phyloP scores from a whole-genome alignment of 1,139 yeast species.

The Zygosaccharomyces pseudobailii region DNA sequence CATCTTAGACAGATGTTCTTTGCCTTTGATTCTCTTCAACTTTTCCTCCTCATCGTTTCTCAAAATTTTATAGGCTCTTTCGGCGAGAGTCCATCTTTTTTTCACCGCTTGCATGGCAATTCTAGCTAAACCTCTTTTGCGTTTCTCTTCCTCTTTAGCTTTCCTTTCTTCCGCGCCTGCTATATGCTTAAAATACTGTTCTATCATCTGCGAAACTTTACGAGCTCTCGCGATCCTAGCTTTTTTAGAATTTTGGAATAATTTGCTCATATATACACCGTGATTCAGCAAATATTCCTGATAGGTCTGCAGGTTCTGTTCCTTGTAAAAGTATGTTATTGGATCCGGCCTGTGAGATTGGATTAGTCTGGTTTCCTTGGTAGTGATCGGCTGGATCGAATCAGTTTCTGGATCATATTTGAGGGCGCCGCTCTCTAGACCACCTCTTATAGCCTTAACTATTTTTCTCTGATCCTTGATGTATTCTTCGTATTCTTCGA shows the following conservation, averaged over 20 bases:
- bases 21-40: constrained; percentile 70
- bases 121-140: constrained; percentile 64
- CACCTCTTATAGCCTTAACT: constrained; percentile 47
- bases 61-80: constrained; percentile 61
- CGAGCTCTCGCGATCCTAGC: constrained; percentile 65
- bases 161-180: constrained; percentile 86
- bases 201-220: constrained; percentile 77
- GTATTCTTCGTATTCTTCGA: constrained; percentile 44
- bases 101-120: constrained; percentile 78
- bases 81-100: constrained; percentile 88
- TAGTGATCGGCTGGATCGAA: constrained; percentile 43
- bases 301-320: constrained; percentile 47
- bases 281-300: constrained; percentile 74
- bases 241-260: constrained; percentile 63
- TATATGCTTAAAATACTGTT: constrained; percentile 77
- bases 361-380: constrained; percentile 43
- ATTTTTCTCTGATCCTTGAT: constrained; percentile 45
- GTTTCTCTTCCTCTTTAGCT: constrained; percentile 64
- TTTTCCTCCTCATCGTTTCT: constrained; percentile 58
- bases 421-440: constrained; percentile 48
- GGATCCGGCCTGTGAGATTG: constrained; percentile 33
- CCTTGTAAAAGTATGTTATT: constrained; percentile 29
- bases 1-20: constrained; percentile 83
- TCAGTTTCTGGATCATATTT: constrained; percentile 41
- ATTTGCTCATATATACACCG: constrained; percentile 65